phyloP scores from a whole-genome alignment of 2,329 filamentous ascomycete species.

The Fusarium transvaalense region DNA sequence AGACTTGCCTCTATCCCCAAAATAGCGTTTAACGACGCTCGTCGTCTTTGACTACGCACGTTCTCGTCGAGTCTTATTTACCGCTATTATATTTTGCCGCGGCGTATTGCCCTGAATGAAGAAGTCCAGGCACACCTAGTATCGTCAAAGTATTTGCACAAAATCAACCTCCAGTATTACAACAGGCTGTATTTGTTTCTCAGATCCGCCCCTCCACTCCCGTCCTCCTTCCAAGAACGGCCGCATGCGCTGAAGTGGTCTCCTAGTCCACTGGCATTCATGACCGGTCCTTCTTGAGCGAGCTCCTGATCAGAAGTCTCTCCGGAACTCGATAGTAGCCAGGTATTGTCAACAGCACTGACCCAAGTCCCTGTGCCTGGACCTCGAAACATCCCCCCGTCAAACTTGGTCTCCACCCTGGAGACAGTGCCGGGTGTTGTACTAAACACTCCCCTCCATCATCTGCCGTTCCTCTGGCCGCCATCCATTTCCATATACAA shows the following conservation, averaged over 20 bases:
- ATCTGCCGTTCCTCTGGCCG: slow-evolving; percentile 59
- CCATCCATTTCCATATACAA: slow-evolving; percentile 60
- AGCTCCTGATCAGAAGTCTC: slow-evolving; percentile 45
- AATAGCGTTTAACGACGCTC: slow-evolving; percentile 39
- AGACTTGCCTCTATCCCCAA: slow-evolving; percentile 39
- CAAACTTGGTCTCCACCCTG: slow-evolving; percentile 57
- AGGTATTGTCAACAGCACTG: slow-evolving; percentile 45
- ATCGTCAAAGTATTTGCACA: slow-evolving; percentile 41
- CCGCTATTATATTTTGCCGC: slow-evolving; percentile 14
- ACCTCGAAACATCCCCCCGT: slow-evolving; percentile 54
- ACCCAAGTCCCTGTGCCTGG: slow-evolving; percentile 56
- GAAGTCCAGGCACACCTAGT: slow-evolving; percentile 34
- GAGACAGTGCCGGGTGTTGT: slow-evolving; percentile 63
- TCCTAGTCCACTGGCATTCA: slow-evolving; percentile 46
- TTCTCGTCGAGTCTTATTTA: slow-evolving; percentile 19
- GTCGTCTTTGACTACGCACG: slow-evolving; percentile 34
- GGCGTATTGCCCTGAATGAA: slow-evolving; percentile 42
- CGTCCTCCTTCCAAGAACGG: slow-evolving; percentile 64
- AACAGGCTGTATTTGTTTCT: slow-evolving; percentile 46
- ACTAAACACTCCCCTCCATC: slow-evolving; percentile 63
- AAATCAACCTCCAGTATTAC: slow-evolving; percentile 43
- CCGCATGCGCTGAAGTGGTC: slow-evolving; percentile 57
- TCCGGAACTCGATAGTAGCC: slow-evolving; percentile 50
- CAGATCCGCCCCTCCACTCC: slow-evolving; percentile 47
- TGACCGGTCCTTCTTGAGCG: slow-evolving; percentile 45